Conservation (phyloP, 441 rosid genomes). For the Brassica hybrid region DNA sequence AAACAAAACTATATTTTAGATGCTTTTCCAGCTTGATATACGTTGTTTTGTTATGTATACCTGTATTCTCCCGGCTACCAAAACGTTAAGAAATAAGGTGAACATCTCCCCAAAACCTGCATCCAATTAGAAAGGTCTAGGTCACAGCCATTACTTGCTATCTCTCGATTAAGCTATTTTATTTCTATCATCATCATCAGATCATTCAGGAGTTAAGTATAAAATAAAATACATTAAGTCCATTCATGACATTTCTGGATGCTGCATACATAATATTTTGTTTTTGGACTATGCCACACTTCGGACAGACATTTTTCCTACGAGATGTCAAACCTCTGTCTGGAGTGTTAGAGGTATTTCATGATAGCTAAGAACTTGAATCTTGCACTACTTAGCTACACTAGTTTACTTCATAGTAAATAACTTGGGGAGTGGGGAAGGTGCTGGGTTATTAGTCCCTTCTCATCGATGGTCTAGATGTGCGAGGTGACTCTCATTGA, state of each 20-base stretch:
- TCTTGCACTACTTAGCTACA: background rate
- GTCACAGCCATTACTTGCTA: conserved; percentile 28
- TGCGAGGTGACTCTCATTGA: conserved; percentile 39
- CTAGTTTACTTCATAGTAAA: background rate
- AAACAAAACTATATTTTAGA: background rate
- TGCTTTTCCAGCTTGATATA: conserved; percentile 15
- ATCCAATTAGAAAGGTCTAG: background rate
- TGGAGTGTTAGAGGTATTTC: background rate
- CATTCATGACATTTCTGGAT: background rate
- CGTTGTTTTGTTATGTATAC: conserved; percentile 48
- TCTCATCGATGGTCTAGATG: conserved; percentile 44
- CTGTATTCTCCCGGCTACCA: conserved; percentile 54
- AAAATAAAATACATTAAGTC: background rate
- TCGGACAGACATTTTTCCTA: background rate
- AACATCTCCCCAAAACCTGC: background rate
- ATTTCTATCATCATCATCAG: conserved; percentile 57
- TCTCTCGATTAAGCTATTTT: conserved; percentile 66
- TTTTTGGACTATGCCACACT: conserved; percentile 63
- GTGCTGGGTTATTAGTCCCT: conserved; percentile 29
- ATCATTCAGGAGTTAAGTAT: conserved; percentile 49
- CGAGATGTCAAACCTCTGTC: background rate
- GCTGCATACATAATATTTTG: conserved; percentile 34
- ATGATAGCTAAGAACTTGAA: background rate
- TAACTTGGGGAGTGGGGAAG: conserved; percentile 13
- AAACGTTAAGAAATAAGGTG: conserved; percentile 8